These are phyloP conservation scores for Microthyrium microscopicum DNA, from an alignment of 2,329 filamentous ascomycete genomes.

Conservation along the genomic window DNA sequence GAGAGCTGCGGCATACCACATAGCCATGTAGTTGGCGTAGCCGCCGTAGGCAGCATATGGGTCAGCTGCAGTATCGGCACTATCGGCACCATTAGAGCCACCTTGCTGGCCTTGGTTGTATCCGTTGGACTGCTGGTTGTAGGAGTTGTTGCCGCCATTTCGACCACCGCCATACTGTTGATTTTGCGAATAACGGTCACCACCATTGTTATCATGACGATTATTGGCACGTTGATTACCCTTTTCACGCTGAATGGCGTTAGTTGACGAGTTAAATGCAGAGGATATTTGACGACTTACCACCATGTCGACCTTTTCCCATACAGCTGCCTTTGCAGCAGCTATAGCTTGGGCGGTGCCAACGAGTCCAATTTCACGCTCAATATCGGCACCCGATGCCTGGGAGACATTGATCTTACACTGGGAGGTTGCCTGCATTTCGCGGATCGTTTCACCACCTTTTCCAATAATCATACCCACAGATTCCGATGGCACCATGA, in stretches of 20 bases:
- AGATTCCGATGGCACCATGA: constrained; percentile 75
- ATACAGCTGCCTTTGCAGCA: constrained; percentile 67
- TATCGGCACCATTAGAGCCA: constrained; percentile 30
- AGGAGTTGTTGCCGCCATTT: constrained; percentile 23
- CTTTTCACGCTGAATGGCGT: constrained; percentile 26
- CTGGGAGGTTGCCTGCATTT: constrained; percentile 74
- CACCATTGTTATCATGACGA: constrained; percentile 19
- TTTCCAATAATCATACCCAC: constrained; percentile 96
- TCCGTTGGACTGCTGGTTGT: constrained; percentile 19
- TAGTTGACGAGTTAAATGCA: constrained; percentile 11
- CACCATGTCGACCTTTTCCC: constrained; percentile 82
- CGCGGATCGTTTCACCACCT: constrained; percentile 81
- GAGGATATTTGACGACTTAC: constrained; percentile 37
- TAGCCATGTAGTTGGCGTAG: constrained; percentile 61
- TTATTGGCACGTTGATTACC: constrained; percentile 20
- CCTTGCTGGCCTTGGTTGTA: constrained; percentile 10
- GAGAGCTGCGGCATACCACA: constrained; percentile 58
- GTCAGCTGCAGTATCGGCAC: constrained; percentile 35
- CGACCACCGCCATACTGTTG: constrained; percentile 19
- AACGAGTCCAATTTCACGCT: constrained; percentile 75
- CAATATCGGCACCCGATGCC: constrained; percentile 59
- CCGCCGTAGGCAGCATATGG: constrained; percentile 65
- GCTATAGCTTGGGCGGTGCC: constrained; percentile 63
- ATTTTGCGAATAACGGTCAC: too few relatives aligned
- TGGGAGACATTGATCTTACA: constrained; percentile 93